Evolutionary conservation across 805 yeast genomes (phyloP), one percentile per base, ranked within the genome.

Genomic region (Candida ortonii): DNA sequence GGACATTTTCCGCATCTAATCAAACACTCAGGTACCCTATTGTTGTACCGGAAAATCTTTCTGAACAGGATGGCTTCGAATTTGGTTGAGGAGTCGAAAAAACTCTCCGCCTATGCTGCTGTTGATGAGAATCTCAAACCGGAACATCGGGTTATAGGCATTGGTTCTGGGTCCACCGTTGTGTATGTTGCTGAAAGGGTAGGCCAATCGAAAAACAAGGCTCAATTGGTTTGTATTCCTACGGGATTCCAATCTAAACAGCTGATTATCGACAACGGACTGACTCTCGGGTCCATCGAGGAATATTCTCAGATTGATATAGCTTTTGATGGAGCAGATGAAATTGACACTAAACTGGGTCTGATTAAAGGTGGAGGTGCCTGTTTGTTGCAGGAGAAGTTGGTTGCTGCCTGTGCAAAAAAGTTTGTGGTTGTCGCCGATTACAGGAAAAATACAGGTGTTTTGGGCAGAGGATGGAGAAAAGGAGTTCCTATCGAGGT

Each of bases 311-410:
- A 71, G 16, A 66, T 93, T 28, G 98, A 93, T 57, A 78, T 93
- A 49, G 96, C 96, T 2, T 93, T 93, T 58, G 99, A 93, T 61
- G 99, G 99, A 28, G 97, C 98, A 3, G 99, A 93, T 62, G 98
- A 93, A 62, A 89, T 89, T 38, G 98, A 90, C 61, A 56, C 75
- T 4, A 56, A 70, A 14, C 70, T 93, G 50, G 85, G 88, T 56
- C 79, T 89, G 52, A 93, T 93, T 59, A 93, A 93, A 64, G 99
- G 99, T 47, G 99, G 99, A 30, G 99, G 99, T 25, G 99, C 97
- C 2, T 93, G 99, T 61, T 69, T 88, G 44, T 82, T 93, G 65
- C 98, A 90, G 65, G 99, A 93, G 61, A 93, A 93, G 64, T 70
- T 93, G 34, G 96, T 93, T 10, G 96, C 96, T 12, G 72, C 76